Conservation (phyloP, 2,329 filamentous ascomycete species). For the Colletotrichum neosansevieriae region DNA sequence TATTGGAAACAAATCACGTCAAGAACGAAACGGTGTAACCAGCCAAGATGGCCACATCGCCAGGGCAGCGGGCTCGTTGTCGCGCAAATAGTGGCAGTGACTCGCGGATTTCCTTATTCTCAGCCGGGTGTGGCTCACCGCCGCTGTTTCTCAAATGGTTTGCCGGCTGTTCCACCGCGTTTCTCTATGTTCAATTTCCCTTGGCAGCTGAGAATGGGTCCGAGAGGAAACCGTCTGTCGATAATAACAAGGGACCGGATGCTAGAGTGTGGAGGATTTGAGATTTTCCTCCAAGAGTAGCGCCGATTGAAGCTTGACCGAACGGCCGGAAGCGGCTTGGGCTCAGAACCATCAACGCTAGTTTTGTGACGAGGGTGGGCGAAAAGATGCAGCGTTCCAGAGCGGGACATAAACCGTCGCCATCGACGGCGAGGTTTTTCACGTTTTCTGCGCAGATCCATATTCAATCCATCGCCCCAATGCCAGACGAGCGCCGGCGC, state of each 20-base stretch:
- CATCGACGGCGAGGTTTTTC: neutral
- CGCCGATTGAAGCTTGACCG: slow-evolving; percentile 31
- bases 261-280: slow-evolving; percentile 33
- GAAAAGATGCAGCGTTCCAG: slow-evolving; percentile 25
- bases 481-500: slow-evolving; percentile 6
- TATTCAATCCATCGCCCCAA: slow-evolving; percentile 1
- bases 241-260: slow-evolving; percentile 17
- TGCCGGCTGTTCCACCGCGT: slow-evolving; percentile 7
- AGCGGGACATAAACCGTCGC: slow-evolving; percentile 26
- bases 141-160: neutral
- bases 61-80: slow-evolving; percentile 7
- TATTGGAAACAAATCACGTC: neutral
- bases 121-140: neutral
- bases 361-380: slow-evolving; percentile 10
- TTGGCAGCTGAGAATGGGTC: slow-evolving; percentile 29
- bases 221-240: slow-evolving; percentile 16
- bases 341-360: slow-evolving; percentile 20
- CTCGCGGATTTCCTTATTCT: slow-evolving; percentile 9
- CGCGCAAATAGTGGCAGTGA: slow-evolving; percentile 7
- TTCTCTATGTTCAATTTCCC: slow-evolving; percentile 16
- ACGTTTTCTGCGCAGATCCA: slow-evolving; percentile 14
- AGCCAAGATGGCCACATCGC: slow-evolving; percentile 10
- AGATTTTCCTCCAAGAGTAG: slow-evolving; percentile 33
- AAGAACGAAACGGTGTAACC: slow-evolving; percentile 8
- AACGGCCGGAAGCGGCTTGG: slow-evolving; percentile 29